Base-by-base conservation (phyloP, 2,329 filamentous ascomycete genomes). In the Catunica adiposa region DNA sequence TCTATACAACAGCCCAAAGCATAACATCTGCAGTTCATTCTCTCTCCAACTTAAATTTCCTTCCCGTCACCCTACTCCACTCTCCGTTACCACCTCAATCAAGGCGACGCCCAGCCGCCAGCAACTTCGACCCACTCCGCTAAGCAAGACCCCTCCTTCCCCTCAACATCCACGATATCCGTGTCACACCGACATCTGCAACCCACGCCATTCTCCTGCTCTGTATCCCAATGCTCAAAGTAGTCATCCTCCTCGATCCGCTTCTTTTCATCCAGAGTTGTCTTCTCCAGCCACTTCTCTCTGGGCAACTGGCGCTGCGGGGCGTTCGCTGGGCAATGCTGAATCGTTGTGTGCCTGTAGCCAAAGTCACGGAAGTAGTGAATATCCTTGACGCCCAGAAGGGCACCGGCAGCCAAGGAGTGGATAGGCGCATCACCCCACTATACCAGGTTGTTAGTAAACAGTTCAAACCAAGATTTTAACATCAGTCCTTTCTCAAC, bases 341-440 rank as follows among this genome's bases (percentile, higher is more conserved):
- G 90, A 65, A 98, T 98, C 2, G 92, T 98, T 5, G 92, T 98
- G 70, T 98, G 92, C 65, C 92, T 81, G 72, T 98, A 98, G 56
- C 92, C 92, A 70, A 97, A 90, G 68, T 98, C 92, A 63, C 92
- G 88, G 82, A 98, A 98, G 72, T 98, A 98, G 70, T 98, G 92
- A 59, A 98, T 87, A 65, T 98, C 89, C 55, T 76, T 74, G 50
- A 86, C 82, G 1, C 80, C 77, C 31, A 98, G 77, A 15, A 98
- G 81, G 34, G 84, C 86, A 62, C 92, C 92, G 25, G 92, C 90
- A 26, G 92, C 92, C 53, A 98, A 84, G 38, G 92, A 98, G 72
- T 98, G 92, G 63, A 98, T 96, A 14, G 92, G 92, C 57, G 92
- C 92, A 70, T 98, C 92, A 70, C 92, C 92, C 92, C 92, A 98